Evolutionary conservation across 2,329 filamentous ascomycete species (phyloP).

Genomic region (Trichothecium roseum): DNA sequence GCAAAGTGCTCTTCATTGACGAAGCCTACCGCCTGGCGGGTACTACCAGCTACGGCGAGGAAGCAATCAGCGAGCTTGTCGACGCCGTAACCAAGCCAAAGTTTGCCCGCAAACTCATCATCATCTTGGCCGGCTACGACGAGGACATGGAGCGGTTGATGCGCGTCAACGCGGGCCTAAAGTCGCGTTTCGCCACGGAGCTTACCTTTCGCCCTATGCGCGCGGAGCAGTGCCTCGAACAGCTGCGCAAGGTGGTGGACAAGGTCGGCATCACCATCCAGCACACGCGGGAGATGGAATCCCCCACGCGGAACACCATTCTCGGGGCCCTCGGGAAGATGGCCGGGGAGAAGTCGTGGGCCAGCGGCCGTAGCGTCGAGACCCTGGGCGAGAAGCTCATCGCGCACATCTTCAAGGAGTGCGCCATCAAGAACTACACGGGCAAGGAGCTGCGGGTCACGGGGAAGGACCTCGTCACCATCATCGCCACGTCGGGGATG

Average conservation of each 20-base stretch:
- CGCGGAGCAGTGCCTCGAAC: constrained; percentile 30
- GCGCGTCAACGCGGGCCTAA: constrained; percentile 49
- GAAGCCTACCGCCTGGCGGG: constrained; percentile 53
- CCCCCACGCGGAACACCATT: constrained; percentile 14
- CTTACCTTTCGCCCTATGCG: constrained; percentile 42
- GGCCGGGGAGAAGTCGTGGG: constrained; percentile 40
- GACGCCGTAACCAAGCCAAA: constrained; percentile 41
- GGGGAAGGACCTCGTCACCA: constrained; percentile 17
- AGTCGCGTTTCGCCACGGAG: constrained; percentile 51
- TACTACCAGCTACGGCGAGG: constrained; percentile 41
- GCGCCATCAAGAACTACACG: constrained; percentile 19
- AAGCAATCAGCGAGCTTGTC: constrained; percentile 41
- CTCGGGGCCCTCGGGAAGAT: constrained; percentile 29
- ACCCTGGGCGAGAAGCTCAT: constrained; percentile 43
- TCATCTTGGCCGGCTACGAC: constrained; percentile 60
- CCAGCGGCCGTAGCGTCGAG: constrained; percentile 51
- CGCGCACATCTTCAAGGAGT: constrained; percentile 23
- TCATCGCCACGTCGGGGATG: constrained; percentile 15
- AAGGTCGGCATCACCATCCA: constrained; percentile 18
- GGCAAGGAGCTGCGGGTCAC: constrained; percentile 14
- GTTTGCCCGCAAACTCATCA: constrained; percentile 48
- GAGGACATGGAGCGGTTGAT: constrained; percentile 54
- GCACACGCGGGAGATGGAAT: constrained; percentile 12
- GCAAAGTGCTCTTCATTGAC: constrained; percentile 61
- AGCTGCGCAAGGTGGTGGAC: constrained; percentile 28